These are phyloP conservation scores for Entoloma clypeatum DNA, from an alignment of 1,284 basidiomycete genomes.

Conservation along the genomic window DNA sequence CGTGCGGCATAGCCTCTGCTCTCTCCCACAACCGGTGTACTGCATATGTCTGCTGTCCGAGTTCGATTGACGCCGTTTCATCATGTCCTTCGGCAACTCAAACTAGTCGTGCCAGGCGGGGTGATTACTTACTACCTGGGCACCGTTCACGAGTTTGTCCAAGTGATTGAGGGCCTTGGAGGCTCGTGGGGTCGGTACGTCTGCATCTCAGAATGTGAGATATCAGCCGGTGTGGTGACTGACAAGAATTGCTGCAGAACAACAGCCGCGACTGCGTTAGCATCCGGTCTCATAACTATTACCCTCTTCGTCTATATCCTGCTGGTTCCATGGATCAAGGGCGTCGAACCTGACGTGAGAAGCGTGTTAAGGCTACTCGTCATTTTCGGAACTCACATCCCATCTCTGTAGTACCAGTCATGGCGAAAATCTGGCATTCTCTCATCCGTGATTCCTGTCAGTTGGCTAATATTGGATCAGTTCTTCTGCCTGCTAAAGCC, in stretches of 20 bases:
- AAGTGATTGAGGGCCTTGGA: conserved; percentile 33
- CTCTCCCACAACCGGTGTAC: too few relatives aligned
- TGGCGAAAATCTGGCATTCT: conserved; percentile 61
- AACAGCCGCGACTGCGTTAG: conserved; percentile 45
- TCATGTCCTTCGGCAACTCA: conserved; percentile 63
- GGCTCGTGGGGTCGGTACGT: conserved; percentile 52
- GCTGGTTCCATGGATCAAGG: conserved; percentile 57
- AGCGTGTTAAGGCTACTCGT: not conserved
- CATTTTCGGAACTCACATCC: conserved; percentile 5
- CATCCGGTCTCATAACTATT: conserved; percentile 55
- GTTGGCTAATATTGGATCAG: conserved; percentile 10
- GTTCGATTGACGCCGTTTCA: conserved; percentile 19
- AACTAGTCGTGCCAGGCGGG: conserved; percentile 68
- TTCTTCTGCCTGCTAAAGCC: conserved; percentile 3
- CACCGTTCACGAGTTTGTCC: conserved; percentile 48
- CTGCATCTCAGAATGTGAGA: conserved; percentile 2
- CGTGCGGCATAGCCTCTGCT: too few relatives aligned
- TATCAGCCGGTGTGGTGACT: conserved; percentile 1
- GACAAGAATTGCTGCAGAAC: conserved; percentile 34
- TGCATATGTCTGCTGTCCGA: too few relatives aligned
- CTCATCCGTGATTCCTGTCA: conserved; percentile 54
- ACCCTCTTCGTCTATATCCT: conserved; percentile 70
- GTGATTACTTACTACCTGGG: conserved; percentile 56
- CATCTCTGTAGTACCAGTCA: conserved; percentile 47
- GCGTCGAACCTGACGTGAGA: conserved; percentile 65